phyloP scores from a whole-genome alignment of 2,329 filamentous ascomycete species.

The Claviceps africana region DNA sequence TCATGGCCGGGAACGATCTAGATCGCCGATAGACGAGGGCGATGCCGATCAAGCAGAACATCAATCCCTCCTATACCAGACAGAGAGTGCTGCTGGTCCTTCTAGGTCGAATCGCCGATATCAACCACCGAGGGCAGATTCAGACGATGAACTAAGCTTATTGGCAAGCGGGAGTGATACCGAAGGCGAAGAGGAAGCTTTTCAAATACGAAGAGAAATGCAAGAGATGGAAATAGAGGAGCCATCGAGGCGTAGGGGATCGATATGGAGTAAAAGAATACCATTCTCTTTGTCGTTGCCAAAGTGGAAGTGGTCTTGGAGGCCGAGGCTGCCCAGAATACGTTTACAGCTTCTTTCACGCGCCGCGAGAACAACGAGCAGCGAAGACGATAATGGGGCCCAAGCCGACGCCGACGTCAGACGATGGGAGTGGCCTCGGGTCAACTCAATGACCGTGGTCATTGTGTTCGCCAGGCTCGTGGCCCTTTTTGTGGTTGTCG shows the following conservation, averaged over 20 bases:
- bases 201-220: slow-evolving; percentile 64
- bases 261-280: slow-evolving; percentile 42
- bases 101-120: slow-evolving; percentile 45
- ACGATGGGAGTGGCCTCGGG: slow-evolving; percentile 19
- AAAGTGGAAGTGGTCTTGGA: slow-evolving; percentile 42
- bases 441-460: slow-evolving; percentile 30
- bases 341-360: slow-evolving; percentile 33
- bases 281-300: slow-evolving; percentile 37
- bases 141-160: slow-evolving; percentile 50
- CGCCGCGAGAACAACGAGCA: slow-evolving; percentile 12
- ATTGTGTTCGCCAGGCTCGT: slow-evolving; percentile 60
- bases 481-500: slow-evolving; percentile 60
- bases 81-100: slow-evolving; percentile 25
- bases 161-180: slow-evolving; percentile 33
- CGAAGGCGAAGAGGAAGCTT: slow-evolving; percentile 39
- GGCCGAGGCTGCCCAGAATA: slow-evolving; percentile 36
- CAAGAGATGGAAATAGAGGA: slow-evolving; percentile 82
- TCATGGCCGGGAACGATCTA: slow-evolving; percentile 16
- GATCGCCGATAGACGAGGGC: slow-evolving; percentile 36
- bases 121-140: slow-evolving; percentile 66
- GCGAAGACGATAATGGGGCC: slow-evolving; percentile 7
- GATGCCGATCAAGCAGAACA: slow-evolving; percentile 59
- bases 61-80: slow-evolving; percentile 56
- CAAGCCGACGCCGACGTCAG: slow-evolving; percentile 11
- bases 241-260: slow-evolving; percentile 31